phyloP scores from a whole-genome alignment of 208 protist genomes.

The Trypanosoma platydactyli region DNA sequence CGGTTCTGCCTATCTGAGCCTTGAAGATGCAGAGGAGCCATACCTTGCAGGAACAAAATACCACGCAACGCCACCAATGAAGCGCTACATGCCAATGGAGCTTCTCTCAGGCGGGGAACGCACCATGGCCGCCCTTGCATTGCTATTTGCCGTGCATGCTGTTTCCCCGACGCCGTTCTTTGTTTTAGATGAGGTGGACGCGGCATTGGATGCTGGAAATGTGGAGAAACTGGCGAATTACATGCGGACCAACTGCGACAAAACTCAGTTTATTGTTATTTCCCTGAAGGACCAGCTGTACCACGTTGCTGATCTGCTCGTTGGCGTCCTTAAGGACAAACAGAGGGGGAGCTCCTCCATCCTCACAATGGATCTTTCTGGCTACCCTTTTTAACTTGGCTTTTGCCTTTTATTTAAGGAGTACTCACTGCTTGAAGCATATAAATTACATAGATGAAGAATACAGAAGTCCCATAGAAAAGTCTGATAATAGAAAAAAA shows the following conservation, averaged over 20 bases:
- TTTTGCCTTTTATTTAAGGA: neutral
- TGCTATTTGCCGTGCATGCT: constrained; percentile 98
- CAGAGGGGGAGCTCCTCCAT: constrained; percentile 74
- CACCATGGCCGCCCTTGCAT: constrained; percentile 97
- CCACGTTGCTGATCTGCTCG: constrained; percentile 91
- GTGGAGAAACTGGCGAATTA: constrained; percentile 95
- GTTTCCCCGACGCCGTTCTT: constrained; percentile 98
- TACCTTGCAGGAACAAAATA: constrained; percentile 96
- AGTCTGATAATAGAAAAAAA: neutral
- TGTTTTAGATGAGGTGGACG: constrained; percentile 99
- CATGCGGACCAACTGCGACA: constrained; percentile 75
- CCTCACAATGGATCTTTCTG: constrained; percentile 88
- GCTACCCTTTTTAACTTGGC: constrained; percentile 64
- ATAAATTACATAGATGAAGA: constrained; percentile 1
- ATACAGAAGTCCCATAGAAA: constrained; percentile 6
- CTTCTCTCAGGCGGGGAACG: constrained; percentile 98
- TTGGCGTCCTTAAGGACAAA: constrained; percentile 96
- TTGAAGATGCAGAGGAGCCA: constrained; percentile 96
- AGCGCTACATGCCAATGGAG: constrained; percentile 98
- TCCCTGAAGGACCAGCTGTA: constrained; percentile 98
- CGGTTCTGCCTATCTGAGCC: constrained; percentile 93
- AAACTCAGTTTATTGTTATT: constrained; percentile 97
- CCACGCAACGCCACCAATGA: constrained; percentile 96
- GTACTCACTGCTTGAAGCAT: neutral
- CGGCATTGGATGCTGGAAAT: constrained; percentile 97